These are phyloP conservation scores for Hypericum androsaemum DNA, from an alignment of 345 rosid genomes.

Conservation along the genomic window DNA sequence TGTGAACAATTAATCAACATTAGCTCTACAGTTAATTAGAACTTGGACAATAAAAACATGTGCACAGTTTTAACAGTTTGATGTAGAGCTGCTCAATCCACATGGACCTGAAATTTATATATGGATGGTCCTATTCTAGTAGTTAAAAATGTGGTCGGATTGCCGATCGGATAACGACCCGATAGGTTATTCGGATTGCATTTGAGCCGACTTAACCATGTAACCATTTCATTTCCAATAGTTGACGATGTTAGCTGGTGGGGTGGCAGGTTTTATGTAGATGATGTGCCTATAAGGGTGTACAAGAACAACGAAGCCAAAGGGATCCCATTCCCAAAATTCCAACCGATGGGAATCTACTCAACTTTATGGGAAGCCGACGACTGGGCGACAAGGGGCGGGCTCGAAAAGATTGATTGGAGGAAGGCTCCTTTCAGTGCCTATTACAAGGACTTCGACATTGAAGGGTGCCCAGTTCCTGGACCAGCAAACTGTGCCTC, in stretches of 20 bases:
- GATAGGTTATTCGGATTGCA: too few species aligned
- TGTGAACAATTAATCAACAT: background rate
- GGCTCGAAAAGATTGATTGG: slow-evolving; percentile 7
- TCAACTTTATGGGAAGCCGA: slow-evolving; percentile 12
- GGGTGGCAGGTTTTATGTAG: slow-evolving; percentile 9
- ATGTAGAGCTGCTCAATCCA: too few species aligned
- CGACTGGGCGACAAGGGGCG: slow-evolving; percentile 14
- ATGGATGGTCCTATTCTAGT: too few species aligned
- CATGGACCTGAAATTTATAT: too few species aligned
- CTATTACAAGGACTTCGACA: background rate
- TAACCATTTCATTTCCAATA: background rate
- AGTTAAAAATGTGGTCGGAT: too few species aligned
- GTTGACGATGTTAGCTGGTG: background rate
- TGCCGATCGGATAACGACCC: too few species aligned
- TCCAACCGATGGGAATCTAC: background rate
- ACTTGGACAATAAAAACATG: too few species aligned
- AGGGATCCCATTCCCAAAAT: slow-evolving; percentile 4
- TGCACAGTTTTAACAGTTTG: too few species aligned
- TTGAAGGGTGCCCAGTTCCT: background rate
- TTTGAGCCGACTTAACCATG: too few species aligned
- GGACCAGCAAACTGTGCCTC: slow-evolving; percentile 1
- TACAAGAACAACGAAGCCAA: slow-evolving; percentile 1
- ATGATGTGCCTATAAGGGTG: slow-evolving; percentile 7
- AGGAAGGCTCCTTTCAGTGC: slow-evolving; percentile 10
- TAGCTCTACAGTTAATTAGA: too few species aligned